Evolutionary conservation across 2,329 filamentous ascomycete genomes (phyloP), one percentile per base, ranked within the genome.

Genomic region (Penicillium capsulatum): DNA sequence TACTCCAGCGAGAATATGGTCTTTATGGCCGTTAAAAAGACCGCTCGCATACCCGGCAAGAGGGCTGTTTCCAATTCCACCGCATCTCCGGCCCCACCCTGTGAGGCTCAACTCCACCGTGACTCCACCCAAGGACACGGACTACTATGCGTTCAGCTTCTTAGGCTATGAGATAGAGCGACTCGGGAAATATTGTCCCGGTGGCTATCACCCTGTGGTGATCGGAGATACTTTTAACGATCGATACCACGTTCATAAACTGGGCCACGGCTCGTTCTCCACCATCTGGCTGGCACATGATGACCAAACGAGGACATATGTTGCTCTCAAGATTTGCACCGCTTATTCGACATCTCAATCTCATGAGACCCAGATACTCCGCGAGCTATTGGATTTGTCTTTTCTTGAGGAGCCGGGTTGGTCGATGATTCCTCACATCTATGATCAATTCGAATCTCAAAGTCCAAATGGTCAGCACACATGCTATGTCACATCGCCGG

Each of bases 171-270:
- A 4, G 5, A 9, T 26, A 11, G 51, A 57, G 32, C 42, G 34
- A 29, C 36, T 54, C 17, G 45, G 51, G 37, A 46, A 47, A 22
- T 60, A 61, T 31, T 39, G 40, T 27, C 31, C 38, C 9, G 57
- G 57, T 7, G 57, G 51, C 31, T 60, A 60, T 45, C 52, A 61
- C 31, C 55, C 54, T 17, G 44, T 61, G 7, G 22, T 47, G 20
- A 57, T 62, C 37, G 50, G 51, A n/a, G 53, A 62, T 42, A 26
- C 32, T 9, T 52, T 60, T 34, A 48, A 53, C 7, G 9, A 34
- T 41, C 48, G 61, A 9, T 69, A 69, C 38, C 58, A 60, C 4
- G 47, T 69, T 4, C 59, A 67, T 7, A 69, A 71, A 47, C 55
- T 70, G 3, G 64, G 66, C 1, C 63, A 61, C 42, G 64, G 66